phyloP scores from a whole-genome alignment of 2,329 filamentous ascomycete species.

The Fusarium oligoseptatum region DNA sequence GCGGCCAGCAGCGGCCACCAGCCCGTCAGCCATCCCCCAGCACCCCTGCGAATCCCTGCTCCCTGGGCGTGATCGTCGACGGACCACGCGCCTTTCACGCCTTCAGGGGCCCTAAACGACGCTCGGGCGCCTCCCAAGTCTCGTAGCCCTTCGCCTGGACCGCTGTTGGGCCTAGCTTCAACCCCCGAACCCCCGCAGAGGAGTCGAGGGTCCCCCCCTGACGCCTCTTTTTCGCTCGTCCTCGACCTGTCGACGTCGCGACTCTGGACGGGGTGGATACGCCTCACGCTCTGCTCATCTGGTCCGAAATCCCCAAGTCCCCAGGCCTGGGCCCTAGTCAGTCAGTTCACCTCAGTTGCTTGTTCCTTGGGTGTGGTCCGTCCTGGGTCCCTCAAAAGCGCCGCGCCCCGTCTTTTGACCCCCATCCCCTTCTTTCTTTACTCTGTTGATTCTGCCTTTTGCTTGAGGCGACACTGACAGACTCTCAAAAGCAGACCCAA shows the following conservation, averaged over 20 bases:
- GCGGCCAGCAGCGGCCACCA: constrained; percentile 21
- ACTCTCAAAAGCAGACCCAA: constrained; percentile 27
- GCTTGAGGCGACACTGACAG: constrained; percentile 15
- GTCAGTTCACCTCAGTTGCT: constrained; percentile 35
- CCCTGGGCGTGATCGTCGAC: constrained; percentile 45
- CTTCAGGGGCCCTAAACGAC: constrained; percentile 46
- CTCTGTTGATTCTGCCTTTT: constrained; percentile 30
- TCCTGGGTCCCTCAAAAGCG: constrained; percentile 43
- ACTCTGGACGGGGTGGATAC: constrained; percentile 34
- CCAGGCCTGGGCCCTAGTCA: constrained; percentile 10
- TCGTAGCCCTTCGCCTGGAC: constrained; percentile 37
- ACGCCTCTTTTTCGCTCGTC: constrained; percentile 45
- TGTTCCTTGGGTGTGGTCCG: constrained; percentile 21
- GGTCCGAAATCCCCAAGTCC: constrained; percentile 25
- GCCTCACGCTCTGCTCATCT: constrained; percentile 37
- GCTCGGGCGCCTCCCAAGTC: constrained; percentile 44
- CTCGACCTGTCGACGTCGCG: constrained; percentile 28
- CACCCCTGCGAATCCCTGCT: constrained; percentile 34
- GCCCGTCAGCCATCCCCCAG: constrained; percentile 15
- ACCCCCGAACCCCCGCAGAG: constrained; percentile 45
- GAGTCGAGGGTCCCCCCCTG: constrained; percentile 46
- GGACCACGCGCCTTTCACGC: constrained; percentile 37
- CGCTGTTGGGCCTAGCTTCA: constrained; percentile 47
- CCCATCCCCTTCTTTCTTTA: constrained; percentile 42
- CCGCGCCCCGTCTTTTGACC: constrained; percentile 39